These are phyloP conservation scores for Pythium sukuiense DNA, from an alignment of 352 stramenopile genomes.

Conservation along the genomic window DNA sequence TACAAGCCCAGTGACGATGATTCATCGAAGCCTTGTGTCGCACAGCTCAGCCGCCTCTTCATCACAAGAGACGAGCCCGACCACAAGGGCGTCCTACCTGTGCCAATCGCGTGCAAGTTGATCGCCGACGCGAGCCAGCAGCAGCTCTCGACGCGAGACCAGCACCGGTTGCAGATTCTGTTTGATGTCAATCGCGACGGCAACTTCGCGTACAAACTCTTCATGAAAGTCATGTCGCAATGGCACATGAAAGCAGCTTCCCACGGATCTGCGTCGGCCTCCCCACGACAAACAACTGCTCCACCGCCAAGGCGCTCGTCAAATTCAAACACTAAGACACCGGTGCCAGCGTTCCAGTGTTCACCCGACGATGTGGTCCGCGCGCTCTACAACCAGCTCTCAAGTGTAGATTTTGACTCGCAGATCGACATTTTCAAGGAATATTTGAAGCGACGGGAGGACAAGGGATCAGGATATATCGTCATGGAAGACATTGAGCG, in stretches of 20 bases:
- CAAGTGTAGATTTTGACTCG: slow-evolving; percentile 62
- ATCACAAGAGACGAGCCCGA: slow-evolving; percentile 34
- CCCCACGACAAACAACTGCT: not conserved
- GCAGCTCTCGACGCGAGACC: slow-evolving; percentile 33
- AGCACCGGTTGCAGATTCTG: slow-evolving; percentile 51
- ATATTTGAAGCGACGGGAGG: slow-evolving; percentile 43
- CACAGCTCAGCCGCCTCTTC: slow-evolving; percentile 47
- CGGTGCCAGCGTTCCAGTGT: not conserved
- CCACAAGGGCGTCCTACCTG: slow-evolving; percentile 32
- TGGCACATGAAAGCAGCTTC: slow-evolving; percentile 23
- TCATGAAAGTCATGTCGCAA: slow-evolving; percentile 72
- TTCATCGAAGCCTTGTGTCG: slow-evolving; percentile 38
- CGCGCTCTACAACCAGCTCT: slow-evolving; percentile 66
- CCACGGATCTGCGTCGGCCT: not conserved
- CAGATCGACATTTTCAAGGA: slow-evolving; percentile 69
- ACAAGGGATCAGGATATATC: slow-evolving; percentile 32
- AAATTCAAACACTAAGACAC: not conserved
- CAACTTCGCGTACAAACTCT: slow-evolving; percentile 67
- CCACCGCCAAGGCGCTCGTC: not conserved
- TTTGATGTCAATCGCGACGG: slow-evolving; percentile 69
- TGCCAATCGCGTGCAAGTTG: slow-evolving; percentile 30
- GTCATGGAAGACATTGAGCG: slow-evolving; percentile 37
- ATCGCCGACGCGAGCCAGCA: slow-evolving; percentile 37
- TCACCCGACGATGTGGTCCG: slow-evolving; percentile 38
- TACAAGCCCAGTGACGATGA: slow-evolving; percentile 16